A percentile compares a stretch with the other conserved stretches of the same genome.
Evolutionary conservation across 177 flowering plant genomes (phyloP).

Genomic region (Vitis hybrid): DNA sequence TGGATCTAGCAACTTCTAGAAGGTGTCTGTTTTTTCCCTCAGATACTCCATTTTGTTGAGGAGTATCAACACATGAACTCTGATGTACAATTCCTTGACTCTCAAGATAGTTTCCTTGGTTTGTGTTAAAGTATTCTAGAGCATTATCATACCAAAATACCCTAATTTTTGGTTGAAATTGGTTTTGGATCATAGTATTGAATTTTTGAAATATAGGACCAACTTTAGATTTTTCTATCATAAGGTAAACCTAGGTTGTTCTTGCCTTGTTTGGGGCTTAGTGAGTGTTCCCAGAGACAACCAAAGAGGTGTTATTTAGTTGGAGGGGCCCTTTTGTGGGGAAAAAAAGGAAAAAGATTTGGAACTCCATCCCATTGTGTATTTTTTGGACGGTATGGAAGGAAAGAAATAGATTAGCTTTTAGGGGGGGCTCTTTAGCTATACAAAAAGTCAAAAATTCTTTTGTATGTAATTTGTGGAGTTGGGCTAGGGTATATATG

Average conservation of each 20-base stretch:
- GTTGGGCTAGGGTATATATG: no score
- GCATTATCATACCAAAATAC: slow-evolving; percentile 11
- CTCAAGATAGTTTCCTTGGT: neutral
- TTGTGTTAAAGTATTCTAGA: slow-evolving; percentile 8
- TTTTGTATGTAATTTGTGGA: no score
- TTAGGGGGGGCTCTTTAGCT: no score
- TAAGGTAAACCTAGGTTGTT: neutral
- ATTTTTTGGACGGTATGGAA: no score
- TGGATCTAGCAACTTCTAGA: neutral
- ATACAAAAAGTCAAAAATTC: no score
- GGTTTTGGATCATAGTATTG: slow-evolving; percentile 14
- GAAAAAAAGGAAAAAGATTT: no score
- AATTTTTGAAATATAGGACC: neutral
- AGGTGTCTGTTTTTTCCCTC: slow-evolving; percentile 21
- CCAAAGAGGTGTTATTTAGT: no score
- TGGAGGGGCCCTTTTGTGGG: no score
- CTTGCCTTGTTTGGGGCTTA: neutral
- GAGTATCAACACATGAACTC: slow-evolving; percentile 10
- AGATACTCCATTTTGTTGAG: slow-evolving; percentile 23
- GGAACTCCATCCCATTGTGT: no score
- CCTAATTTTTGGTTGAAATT: slow-evolving; percentile 10
- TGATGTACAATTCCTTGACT: slow-evolving; percentile 13
- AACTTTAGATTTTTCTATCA: slow-evolving; percentile 9
- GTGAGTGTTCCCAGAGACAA: no score
- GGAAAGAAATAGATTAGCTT: no score